These are phyloP conservation scores for Marchantia polymorpha DNA, from an alignment of 225 moss, liverwort and hornwort genomes.

Conservation along the genomic window DNA sequence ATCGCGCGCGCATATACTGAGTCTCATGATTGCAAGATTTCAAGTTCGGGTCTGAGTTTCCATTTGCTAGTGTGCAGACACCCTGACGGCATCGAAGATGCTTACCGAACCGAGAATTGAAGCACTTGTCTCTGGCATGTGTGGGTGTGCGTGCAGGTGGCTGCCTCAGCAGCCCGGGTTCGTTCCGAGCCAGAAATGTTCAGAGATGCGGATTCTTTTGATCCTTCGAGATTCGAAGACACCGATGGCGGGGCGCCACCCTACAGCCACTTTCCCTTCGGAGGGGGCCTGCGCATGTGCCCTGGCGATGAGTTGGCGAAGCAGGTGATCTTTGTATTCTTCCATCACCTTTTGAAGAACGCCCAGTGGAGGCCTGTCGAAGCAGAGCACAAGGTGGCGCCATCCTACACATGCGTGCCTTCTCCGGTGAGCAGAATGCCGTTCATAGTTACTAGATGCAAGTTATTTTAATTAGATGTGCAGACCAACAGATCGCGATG, in stretches of 20 bases:
- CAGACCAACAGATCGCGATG: too few species aligned
- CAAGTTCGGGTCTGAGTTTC: background rate
- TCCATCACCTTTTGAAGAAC: conserved; percentile 5
- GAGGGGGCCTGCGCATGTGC: conserved; percentile 19
- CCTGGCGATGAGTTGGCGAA: conserved; percentile 26
- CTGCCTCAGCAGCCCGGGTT: background rate
- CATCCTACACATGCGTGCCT: too few species aligned
- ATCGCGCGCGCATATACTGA: background rate
- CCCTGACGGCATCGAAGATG: too few species aligned
- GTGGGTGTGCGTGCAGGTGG: background rate
- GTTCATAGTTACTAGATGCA: too few species aligned
- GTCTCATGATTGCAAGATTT: background rate
- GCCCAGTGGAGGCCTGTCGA: conserved; percentile 1
- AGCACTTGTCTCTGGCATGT: background rate
- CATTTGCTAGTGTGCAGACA: too few species aligned
- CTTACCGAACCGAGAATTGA: background rate
- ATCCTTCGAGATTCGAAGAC: conserved; percentile 8
- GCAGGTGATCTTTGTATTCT: conserved; percentile 5
- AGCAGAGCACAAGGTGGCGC: background rate
- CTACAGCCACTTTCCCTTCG: conserved; percentile 24
- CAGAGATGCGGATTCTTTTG: background rate
- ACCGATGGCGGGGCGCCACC: background rate
- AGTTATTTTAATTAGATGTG: too few species aligned
- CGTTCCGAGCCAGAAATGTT: background rate
- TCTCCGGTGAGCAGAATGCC: too few species aligned